Evolutionary conservation across 805 yeast genomes (phyloP), one percentile per base, ranked within the genome.

Genomic region (Kuraishia borneana): DNA sequence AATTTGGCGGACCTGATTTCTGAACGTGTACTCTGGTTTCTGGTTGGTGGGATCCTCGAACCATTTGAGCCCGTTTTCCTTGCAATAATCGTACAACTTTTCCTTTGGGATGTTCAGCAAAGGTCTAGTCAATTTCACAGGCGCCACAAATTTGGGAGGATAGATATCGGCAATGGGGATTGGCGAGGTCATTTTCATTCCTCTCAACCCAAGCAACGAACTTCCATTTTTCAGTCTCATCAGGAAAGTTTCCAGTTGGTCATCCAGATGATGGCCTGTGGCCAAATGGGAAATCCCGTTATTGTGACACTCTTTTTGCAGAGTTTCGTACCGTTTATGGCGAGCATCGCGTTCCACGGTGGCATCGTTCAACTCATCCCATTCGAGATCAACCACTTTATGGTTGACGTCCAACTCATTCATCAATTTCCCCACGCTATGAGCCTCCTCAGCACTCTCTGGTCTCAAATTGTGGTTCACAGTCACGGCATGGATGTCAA

Each of bases 221-320:
- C 73, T 64, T 20, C 66, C 63, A 1, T 51, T 35, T 2, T 56
- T 34, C 33, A 80, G 55, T 23, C 94, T 51, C 47, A 76, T 63
- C 17, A 78, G 39, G 40, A 68, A 76, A 0, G 89, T 79, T 46
- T 83, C 94, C 10, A 77, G 35, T 45, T 80, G 85, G 49, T 83
- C 94, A 45, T 83, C 74, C 31, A 60, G 45, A 42, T 75, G 83
- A 44, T 83, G 94, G 1, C 81, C 94, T 27, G 76, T 55, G 17
- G 75, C 50, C 4, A 83, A 37, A n/a, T 61, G 43, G 1, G 48
- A 25, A 3, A 67, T 54, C 0, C 45, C 49, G 2, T 53, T 36
- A 1, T 48, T 35, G 0, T 46, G 33, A 44, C 85, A 75, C 0
- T 61, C 54, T 0, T 51, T 32, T 4, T 52, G 45, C 12, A 83